Evolutionary conservation across 495 filamentous ascomycete species (phyloP), one percentile per base, ranked within the genome.

Genomic region (Massariosphaeria phaeospora): DNA sequence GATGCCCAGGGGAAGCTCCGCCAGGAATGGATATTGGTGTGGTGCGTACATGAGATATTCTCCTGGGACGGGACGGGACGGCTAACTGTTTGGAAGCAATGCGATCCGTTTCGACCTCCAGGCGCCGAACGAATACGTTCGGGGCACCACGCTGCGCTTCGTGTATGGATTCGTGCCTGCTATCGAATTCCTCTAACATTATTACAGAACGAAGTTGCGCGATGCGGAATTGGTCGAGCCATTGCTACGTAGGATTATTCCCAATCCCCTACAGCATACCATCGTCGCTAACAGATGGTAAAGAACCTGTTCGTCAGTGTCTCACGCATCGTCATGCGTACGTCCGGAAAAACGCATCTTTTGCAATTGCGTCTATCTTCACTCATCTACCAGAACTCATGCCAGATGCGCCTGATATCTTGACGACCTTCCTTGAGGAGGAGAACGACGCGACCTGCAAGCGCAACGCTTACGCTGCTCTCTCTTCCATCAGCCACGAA

Each of bases 21-120:
- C 79, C 93, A 97, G 72, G 94, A 99, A 78, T 95, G 95, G 86
- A 97, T 99, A 70, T 77, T 99, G 66, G 94, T 99, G 61, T 97
- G 94, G 93, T 97, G 79, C 71, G 84, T 67, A 48, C 36, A 21
- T 9, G 17, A 31, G n/a, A 2, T 23, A n/a, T 49, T 33, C 9
- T 13, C 13, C 18, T n/a, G n/a, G n/a, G n/a, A n/a, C n/a, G n/a
- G n/a, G n/a, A n/a, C 7, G 11, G 2, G 23, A 18, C 15, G 11
- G 26, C 55, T 63, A 42, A 63, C 38, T 7, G n/a, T 21, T 15
- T 21, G 12, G 24, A 38, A 97, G 91, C 71, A 97, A 98, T 70
- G 93, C 91, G 58, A 99, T 99, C 64, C 83, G 91, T 65, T 95
- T 96, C 67, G 94, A 99, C 67, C 76, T 99, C 45, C 90, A 96